Evolutionary conservation across 1,284 basidiomycete species (phyloP).

Genomic region (Peniophora sp.): DNA sequence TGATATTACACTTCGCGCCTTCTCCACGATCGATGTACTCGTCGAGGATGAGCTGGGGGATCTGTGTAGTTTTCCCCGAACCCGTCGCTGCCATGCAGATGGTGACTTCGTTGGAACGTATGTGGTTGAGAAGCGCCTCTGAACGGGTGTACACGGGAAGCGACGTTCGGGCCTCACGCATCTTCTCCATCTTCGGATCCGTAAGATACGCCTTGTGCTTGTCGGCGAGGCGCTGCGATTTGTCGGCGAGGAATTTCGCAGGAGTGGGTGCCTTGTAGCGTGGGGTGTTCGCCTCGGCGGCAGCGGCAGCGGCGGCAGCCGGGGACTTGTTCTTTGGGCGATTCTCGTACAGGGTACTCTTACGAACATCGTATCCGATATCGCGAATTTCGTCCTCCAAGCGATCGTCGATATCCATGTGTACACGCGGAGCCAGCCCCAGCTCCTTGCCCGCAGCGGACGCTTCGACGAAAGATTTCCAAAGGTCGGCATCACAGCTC

Average conservation of each 20-base stretch:
- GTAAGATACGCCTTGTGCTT: constrained; percentile 56
- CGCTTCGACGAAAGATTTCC: constrained; percentile 64
- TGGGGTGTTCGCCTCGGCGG: constrained; percentile 3
- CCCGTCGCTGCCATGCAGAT: constrained; percentile 95
- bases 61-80: constrained; percentile 94
- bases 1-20: constrained; percentile 83
- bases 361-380: constrained; percentile 61
- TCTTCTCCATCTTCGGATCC: constrained; percentile 55
- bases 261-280: constrained; percentile 7
- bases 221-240: constrained; percentile 53
- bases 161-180: constrained; percentile 59
- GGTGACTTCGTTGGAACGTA: constrained; percentile 79
- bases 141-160: constrained; percentile 73
- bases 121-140: constrained; percentile 60
- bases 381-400: constrained; percentile 73
- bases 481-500: constrained; percentile 73
- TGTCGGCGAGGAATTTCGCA: constrained; percentile 29
- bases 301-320: constrained; percentile 9
- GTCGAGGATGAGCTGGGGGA: constrained; percentile 90
- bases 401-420: constrained; percentile 60
- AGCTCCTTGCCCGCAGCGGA: constrained; percentile 59
- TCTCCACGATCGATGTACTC: constrained; percentile 72
- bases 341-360: constrained; percentile 42
- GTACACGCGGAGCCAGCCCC: constrained; percentile 65
- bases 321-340: constrained; percentile 25